phyloP scores from a whole-genome alignment of 2,329 filamentous ascomycete genomes.

The Didymella keratinophila region DNA sequence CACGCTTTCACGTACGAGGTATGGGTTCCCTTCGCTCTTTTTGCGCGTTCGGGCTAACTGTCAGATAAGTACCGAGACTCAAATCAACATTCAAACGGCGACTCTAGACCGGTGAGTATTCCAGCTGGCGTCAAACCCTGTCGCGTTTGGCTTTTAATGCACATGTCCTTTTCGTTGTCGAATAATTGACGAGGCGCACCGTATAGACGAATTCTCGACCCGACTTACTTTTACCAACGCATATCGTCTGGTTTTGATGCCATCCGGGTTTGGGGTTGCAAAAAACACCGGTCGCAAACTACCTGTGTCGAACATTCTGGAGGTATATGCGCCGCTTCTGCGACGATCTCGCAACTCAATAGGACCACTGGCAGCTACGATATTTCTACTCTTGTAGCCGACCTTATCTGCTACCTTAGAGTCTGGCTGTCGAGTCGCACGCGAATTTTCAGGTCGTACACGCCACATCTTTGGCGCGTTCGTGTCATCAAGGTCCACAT shows the following conservation, averaged over 20 bases:
- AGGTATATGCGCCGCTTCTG: too few species aligned
- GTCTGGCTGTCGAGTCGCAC: background rate
- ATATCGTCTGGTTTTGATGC: too few species aligned
- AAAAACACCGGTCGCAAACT: too few species aligned
- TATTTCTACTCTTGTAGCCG: too few species aligned
- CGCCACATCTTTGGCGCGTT: background rate
- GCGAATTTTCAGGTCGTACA: background rate
- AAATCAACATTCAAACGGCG: background rate
- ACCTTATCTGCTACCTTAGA: too few species aligned
- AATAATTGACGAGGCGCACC: background rate
- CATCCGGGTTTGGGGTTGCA: too few species aligned
- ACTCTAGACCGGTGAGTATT: background rate
- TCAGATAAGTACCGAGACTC: background rate
- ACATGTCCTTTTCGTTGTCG: background rate
- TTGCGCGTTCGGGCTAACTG: background rate
- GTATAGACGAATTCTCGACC: background rate
- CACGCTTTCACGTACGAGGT: background rate
- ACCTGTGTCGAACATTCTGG: too few species aligned
- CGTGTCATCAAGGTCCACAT: background rate
- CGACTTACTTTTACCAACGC: too few species aligned
- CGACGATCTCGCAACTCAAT: too few species aligned
- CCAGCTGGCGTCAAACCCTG: background rate
- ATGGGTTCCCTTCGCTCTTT: background rate
- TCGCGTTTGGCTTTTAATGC: background rate
- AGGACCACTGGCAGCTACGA: too few species aligned